These are phyloP conservation scores for Asterella californica DNA, from an alignment of 225 moss, liverwort and hornwort species.

Conservation along the genomic window DNA sequence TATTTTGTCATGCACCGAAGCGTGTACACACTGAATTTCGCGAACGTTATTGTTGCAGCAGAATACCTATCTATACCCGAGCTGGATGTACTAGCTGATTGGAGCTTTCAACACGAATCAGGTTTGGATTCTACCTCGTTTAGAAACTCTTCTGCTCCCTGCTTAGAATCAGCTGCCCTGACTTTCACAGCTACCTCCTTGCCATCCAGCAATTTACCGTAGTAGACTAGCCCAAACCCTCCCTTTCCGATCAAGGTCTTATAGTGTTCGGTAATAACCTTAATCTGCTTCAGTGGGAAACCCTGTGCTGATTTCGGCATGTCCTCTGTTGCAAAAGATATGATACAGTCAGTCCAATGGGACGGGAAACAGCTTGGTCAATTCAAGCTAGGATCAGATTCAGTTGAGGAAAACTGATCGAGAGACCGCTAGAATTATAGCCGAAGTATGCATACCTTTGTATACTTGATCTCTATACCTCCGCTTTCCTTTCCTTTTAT, in stretches of 20 bases:
- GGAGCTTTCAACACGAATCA: neutral
- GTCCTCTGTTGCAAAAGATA: neutral
- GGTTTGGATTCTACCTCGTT: constrained; percentile 10
- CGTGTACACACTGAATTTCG: no score
- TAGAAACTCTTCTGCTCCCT: constrained; percentile 15
- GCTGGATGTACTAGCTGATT: no score
- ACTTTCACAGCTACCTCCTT: constrained; percentile 24
- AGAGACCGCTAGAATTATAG: no score
- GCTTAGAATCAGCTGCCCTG: constrained; percentile 13
- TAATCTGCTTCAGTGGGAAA: constrained; percentile 12
- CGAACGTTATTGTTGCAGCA: no score
- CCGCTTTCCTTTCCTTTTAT: neutral
- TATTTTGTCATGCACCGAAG: no score
- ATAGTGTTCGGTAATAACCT: neutral
- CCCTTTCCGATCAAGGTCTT: constrained; percentile 16
- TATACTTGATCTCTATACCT: neutral
- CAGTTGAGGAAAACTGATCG: no score
- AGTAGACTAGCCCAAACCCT: constrained; percentile 17
- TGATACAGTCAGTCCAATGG: neutral
- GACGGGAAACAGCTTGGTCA: neutral
- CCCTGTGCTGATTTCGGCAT: constrained; percentile 6
- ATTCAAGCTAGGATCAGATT: neutral
- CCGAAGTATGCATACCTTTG: no score
- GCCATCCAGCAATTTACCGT: constrained; percentile 13
- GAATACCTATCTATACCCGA: no score